Conservation (phyloP, 768 basidiomycete genomes). For the Pilatotrama ljubarskyi region DNA sequence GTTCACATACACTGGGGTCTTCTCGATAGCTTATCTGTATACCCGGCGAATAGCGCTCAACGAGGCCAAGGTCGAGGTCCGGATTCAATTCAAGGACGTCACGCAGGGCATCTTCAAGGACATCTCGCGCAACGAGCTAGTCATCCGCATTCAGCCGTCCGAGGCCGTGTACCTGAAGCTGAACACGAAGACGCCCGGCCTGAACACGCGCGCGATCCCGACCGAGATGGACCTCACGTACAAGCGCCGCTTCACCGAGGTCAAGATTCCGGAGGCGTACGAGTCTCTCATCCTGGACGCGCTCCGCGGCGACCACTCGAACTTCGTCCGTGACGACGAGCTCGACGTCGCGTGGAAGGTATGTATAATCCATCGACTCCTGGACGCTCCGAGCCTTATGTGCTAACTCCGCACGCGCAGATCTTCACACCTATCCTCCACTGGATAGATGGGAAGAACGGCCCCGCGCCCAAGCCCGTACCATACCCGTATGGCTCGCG, state of each 20-base stretch:
- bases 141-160: slow-evolving; percentile 93
- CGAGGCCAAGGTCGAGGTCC: slow-evolving; percentile 98
- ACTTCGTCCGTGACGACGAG: slow-evolving; percentile 98
- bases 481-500: slow-evolving; percentile 92
- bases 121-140: slow-evolving; percentile 94
- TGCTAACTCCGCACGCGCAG: slow-evolving; percentile 38
- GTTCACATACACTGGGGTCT: slow-evolving; percentile 11
- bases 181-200: slow-evolving; percentile 92
- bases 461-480: slow-evolving; percentile 66
- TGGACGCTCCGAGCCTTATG: neutral
- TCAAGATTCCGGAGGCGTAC: slow-evolving; percentile 95
- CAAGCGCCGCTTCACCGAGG: slow-evolving; percentile 89
- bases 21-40: slow-evolving; percentile 9
- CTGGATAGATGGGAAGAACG: slow-evolving; percentile 87
- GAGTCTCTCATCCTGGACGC: slow-evolving; percentile 95
- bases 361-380: slow-evolving; percentile 23
- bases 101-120: slow-evolving; percentile 96
- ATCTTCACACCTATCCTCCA: slow-evolving; percentile 94
- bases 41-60: slow-evolving; percentile 67
- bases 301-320: slow-evolving; percentile 97
- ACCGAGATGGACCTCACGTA: slow-evolving; percentile 99
- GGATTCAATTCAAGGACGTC: slow-evolving; percentile 97
- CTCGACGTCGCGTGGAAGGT: slow-evolving; percentile 98
- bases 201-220: slow-evolving; percentile 86
- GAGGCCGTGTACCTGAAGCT: slow-evolving; percentile 98